These are phyloP conservation scores for Leucosporidium creatinivorum DNA, from an alignment of 768 basidiomycete species.

Conservation along the genomic window DNA sequence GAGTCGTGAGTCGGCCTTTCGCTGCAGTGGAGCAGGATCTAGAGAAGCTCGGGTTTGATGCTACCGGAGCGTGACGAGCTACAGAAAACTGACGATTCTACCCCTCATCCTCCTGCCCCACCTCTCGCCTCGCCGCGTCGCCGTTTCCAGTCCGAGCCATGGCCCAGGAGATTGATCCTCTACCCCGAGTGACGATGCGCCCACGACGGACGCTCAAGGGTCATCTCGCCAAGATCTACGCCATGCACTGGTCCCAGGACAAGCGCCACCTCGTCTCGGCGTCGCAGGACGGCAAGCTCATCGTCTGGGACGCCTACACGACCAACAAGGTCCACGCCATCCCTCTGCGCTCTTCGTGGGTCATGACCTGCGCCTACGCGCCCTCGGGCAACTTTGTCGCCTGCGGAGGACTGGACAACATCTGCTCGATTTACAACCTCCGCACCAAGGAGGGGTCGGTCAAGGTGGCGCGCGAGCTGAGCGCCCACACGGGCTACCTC, in stretches of 20 bases:
- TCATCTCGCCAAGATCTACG: constrained; percentile 98
- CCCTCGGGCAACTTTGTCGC: constrained; percentile 96
- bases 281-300: constrained; percentile 98
- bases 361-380: constrained; percentile 99
- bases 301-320: constrained; percentile 99
- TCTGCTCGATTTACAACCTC: constrained; percentile 95
- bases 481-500: constrained; percentile 96
- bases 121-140: no score
- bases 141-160: constrained; percentile 76
- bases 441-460: constrained; percentile 64
- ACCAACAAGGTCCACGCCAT: constrained; percentile 99
- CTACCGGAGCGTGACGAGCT: background rate
- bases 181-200: constrained; percentile 95
- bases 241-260: constrained; percentile 99
- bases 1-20: constrained; percentile 59
- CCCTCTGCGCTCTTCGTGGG: constrained; percentile 94
- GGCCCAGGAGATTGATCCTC: constrained; percentile 90
- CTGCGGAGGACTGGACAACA: constrained; percentile 97
- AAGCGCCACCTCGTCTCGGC: constrained; percentile 95
- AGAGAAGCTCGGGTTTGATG: constrained; percentile 3
- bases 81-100: background rate
- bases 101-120: background rate
- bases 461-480: constrained; percentile 87
- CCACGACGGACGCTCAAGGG: constrained; percentile 90
- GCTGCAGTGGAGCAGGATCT: background rate